These are phyloP conservation scores for Sporothrix protearum DNA, from an alignment of 2,329 filamentous ascomycete genomes.

Conservation along the genomic window DNA sequence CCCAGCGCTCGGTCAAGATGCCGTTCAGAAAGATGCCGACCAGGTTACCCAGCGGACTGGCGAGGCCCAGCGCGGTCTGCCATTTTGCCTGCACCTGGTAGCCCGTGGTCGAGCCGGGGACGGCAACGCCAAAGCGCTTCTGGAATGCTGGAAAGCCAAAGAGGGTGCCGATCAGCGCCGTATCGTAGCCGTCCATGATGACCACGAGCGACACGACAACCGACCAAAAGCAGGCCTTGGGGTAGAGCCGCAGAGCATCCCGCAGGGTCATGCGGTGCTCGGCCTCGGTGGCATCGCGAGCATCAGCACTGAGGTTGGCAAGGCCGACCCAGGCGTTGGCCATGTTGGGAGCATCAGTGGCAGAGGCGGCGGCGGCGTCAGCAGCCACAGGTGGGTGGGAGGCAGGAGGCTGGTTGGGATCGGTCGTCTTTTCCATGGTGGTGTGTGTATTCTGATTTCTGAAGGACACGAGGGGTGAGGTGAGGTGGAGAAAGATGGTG, in stretches of 20 bases:
- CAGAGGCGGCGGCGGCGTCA: not conserved
- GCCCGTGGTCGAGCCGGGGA: not conserved
- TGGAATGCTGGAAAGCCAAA: conserved; percentile 36
- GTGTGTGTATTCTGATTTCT: too few species aligned
- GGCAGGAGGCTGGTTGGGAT: not conserved
- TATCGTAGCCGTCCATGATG: conserved; percentile 43
- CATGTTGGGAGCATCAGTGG: not conserved
- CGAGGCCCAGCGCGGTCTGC: conserved; percentile 56
- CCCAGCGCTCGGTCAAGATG: conserved; percentile 47
- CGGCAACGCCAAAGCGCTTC: conserved; percentile 28
- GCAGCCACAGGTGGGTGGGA: too few species aligned
- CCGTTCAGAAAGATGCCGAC: conserved; percentile 54
- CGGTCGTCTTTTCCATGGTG: not conserved
- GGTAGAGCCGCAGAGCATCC: conserved; percentile 29
- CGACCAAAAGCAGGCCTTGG: conserved; percentile 35
- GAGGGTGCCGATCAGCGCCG: conserved; percentile 29
- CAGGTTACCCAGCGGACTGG: conserved; percentile 52
- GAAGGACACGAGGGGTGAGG: too few species aligned
- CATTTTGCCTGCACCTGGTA: conserved; percentile 43
- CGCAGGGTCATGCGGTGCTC: conserved; percentile 21
- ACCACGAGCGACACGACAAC: conserved; percentile 36
- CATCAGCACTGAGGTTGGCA: not conserved
- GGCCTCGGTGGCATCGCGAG: conserved; percentile 9
- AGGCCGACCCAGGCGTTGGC: conserved; percentile 9
- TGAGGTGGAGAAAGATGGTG: not conserved